Conservation (phyloP, 1,284 basidiomycete genomes). For the Cutaneotrichosporon dermatis region DNA sequence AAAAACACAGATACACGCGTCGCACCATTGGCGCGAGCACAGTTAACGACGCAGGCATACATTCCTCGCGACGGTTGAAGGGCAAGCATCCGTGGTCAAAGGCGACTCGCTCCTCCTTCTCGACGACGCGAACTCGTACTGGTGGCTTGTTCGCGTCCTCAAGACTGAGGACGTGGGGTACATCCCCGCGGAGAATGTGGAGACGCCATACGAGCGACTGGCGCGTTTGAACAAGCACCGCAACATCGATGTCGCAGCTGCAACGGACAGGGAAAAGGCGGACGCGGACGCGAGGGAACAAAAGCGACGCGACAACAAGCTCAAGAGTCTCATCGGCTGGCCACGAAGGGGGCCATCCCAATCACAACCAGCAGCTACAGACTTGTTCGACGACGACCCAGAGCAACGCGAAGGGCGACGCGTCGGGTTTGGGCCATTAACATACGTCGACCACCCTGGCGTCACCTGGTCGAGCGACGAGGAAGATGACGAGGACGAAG, state of each 20-base stretch:
- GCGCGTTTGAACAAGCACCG: slow-evolving; percentile 95
- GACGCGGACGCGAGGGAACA: slow-evolving; percentile 18
- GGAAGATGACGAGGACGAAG: slow-evolving; percentile 55
- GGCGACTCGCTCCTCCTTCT: slow-evolving; percentile 89
- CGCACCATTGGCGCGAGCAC: no score
- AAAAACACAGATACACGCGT: no score
- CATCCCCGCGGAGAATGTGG: slow-evolving; percentile 98
- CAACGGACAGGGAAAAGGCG: slow-evolving; percentile 32
- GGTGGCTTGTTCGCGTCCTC: slow-evolving; percentile 94
- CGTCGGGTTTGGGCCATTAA: slow-evolving; percentile 52
- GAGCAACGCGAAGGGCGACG: slow-evolving; percentile 30
- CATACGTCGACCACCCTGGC: slow-evolving; percentile 53
- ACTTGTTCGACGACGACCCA: slow-evolving; percentile 13
- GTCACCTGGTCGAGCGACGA: slow-evolving; percentile 67
- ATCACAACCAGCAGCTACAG: slow-evolving; percentile 4
- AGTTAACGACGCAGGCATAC: slow-evolving; percentile 57
- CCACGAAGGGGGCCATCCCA: slow-evolving; percentile 20
- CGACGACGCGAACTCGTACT: slow-evolving; percentile 95
- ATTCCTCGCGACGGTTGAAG: slow-evolving; percentile 91
- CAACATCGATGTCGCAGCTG: slow-evolving; percentile 76
- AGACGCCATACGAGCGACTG: slow-evolving; percentile 93
- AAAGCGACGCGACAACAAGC: slow-evolving; percentile 17
- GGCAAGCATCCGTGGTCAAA: slow-evolving; percentile 93
- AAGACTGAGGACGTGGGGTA: slow-evolving; percentile 99
- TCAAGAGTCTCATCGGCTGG: slow-evolving; percentile 34